Evolutionary conservation across 2,329 filamentous ascomycete species (phyloP), one percentile per base, ranked within the genome.

Genomic region (Fusarium domesticum): DNA sequence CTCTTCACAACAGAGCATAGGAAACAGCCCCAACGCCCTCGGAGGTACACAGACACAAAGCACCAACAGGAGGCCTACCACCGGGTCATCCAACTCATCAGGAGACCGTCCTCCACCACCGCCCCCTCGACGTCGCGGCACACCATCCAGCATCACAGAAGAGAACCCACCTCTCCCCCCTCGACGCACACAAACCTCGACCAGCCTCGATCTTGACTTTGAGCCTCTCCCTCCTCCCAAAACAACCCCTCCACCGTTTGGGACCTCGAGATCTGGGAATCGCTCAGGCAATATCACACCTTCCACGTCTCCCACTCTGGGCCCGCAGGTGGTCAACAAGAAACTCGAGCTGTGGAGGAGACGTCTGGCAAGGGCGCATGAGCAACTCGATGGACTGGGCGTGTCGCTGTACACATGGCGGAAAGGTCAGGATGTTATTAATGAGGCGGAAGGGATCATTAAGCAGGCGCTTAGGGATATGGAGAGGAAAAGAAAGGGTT

Each of bases 361-460:
- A 43, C 71, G 88, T 32, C 79, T 87, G 69, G 76, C 76, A 33
- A 71, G 79, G 35, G 87, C 87, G 4, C 81, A 85, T 51, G 70
- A 81, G 20, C 66, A 71, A 31, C 72, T 92, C 8, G 78, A 80
- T n/a, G 69, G 72, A 5, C 71, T 82, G 31, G 84, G 84, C 4
- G 84, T 93, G 1, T 70, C 76, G 52, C 62, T 93, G 28, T 80
- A 86, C 51, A 88, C 78, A 16, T 93, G 88, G 88, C 75, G 85
- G 33, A 77, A 76, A 10, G 88, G 88, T 0, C 72, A 75, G 19
- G 88, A 93, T 68, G 84, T 88, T 6, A 72, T 80, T 43, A 72
- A 72, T 1, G 84, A 87, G 64, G 83, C 85, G 3, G 73, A 83
- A 41, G 78, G 74, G 12, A 75, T 90, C 45, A 79, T 89, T 4